A percentile compares a stretch with the other conserved stretches of the same genome.
Evolutionary conservation across 495 filamentous ascomycete species (phyloP).

Genomic region (Penicillium paxilli): DNA sequence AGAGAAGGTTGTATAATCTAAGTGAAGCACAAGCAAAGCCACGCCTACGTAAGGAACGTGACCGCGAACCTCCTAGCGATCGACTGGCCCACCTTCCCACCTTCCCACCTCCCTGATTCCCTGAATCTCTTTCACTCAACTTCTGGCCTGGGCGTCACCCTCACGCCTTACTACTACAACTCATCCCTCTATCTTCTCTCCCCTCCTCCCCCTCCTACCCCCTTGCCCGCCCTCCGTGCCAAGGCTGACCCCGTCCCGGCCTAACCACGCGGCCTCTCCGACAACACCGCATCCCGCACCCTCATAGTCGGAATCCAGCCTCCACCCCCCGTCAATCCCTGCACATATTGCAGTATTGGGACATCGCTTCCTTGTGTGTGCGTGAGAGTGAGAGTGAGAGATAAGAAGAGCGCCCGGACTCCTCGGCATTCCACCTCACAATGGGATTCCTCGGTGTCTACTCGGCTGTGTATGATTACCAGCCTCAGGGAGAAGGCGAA

Average conservation of each 20-base stretch:
- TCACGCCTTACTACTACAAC: not conserved
- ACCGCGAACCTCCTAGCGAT: constrained; percentile 28
- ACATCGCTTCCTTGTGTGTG: constrained; percentile 3
- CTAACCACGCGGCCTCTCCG: constrained; percentile 11
- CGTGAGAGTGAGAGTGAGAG: no score
- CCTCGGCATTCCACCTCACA: constrained; percentile 10
- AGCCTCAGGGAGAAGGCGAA: constrained; percentile 85
- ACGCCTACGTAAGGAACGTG: constrained; percentile 36
- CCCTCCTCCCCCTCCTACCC: constrained; percentile 5
- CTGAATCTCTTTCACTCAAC: constrained; percentile 10
- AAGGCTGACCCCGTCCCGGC: constrained; percentile 27
- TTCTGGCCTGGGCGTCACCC: not conserved
- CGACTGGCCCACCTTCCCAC: constrained; percentile 29
- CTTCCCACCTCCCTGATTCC: constrained; percentile 18
- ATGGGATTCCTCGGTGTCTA: constrained; percentile 90
- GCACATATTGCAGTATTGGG: constrained; percentile 7
- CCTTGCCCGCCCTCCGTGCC: constrained; percentile 17
- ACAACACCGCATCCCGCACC: constrained; percentile 10
- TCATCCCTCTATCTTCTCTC: not conserved
- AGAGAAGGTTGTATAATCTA: no score
- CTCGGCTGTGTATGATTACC: constrained; percentile 91
- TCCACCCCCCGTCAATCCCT: constrained; percentile 17
- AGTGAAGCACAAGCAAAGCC: no score
- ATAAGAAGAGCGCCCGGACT: not conserved
- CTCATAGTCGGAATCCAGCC: constrained; percentile 5